A percentile compares a stretch with the other conserved stretches of the same genome.
phyloP scores from a whole-genome alignment of 2,329 filamentous ascomycete genomes.

The Dactylellina leptospora region DNA sequence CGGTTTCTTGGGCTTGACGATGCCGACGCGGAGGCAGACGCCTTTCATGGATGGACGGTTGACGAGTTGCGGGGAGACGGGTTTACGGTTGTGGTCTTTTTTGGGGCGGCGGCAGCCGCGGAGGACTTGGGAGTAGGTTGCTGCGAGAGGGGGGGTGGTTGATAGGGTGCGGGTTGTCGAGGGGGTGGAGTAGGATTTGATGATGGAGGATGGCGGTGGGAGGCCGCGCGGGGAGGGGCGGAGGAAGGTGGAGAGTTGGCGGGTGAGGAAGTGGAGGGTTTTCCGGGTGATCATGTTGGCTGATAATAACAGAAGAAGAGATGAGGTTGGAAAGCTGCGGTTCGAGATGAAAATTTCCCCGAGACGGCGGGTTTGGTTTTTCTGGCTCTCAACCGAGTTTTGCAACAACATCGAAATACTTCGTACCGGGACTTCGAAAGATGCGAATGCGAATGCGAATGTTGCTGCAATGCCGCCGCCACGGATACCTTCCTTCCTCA shows the following conservation, averaged over 20 bases:
- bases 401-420: no score
- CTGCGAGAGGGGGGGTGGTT: slow-evolving; percentile 67
- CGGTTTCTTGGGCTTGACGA: slow-evolving; percentile 96
- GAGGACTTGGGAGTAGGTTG: slow-evolving; percentile 78
- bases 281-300: slow-evolving; percentile 46
- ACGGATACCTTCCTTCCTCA: slow-evolving; percentile 40
- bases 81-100: slow-evolving; percentile 74
- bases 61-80: slow-evolving; percentile 83
- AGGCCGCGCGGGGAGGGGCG: slow-evolving; percentile 58
- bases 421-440: no score
- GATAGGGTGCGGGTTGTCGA: slow-evolving; percentile 63
- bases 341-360: slow-evolving; percentile 28
- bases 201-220: slow-evolving; percentile 58
- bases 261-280: slow-evolving; percentile 50
- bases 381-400: no score
- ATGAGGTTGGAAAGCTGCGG: slow-evolving; percentile 12
- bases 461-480: slow-evolving; percentile 52
- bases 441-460: no score
- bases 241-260: slow-evolving; percentile 51
- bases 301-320: background rate
- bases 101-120: slow-evolving; percentile 81
- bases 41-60: slow-evolving; percentile 87
- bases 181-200: slow-evolving; percentile 57
- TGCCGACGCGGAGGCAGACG: slow-evolving; percentile 92
- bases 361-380: background rate